These are phyloP conservation scores for Trametes polyzona DNA, from an alignment of 1,284 basidiomycete species.

Conservation along the genomic window DNA sequence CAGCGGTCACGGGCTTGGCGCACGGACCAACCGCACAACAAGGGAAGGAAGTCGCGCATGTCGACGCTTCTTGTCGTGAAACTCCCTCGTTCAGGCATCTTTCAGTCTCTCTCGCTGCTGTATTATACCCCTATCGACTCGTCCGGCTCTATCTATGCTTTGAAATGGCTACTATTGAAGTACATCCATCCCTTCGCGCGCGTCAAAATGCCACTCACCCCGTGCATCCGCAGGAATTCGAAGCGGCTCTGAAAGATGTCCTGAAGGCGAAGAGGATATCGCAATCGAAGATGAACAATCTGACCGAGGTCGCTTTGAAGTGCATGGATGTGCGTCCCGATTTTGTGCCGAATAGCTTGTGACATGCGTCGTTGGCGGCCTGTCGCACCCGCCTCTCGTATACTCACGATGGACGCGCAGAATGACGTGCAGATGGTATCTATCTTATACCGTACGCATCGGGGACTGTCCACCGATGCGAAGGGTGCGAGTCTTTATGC, in stretches of 20 bases:
- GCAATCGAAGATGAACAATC: conserved; percentile 76
- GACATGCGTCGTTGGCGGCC: background rate
- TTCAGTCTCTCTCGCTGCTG: background rate
- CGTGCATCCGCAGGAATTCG: conserved; percentile 66
- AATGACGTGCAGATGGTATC: conserved; percentile 86
- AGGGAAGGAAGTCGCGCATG: conserved; percentile 6
- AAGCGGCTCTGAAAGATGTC: conserved; percentile 76
- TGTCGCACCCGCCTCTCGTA: background rate
- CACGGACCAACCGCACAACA: conserved; percentile 31
- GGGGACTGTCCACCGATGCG: conserved; percentile 61
- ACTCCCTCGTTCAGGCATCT: background rate
- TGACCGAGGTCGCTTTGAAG: conserved; percentile 76
- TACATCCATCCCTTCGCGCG: background rate
- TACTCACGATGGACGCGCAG: conserved; percentile 42
- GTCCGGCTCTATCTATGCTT: conserved; percentile 11
- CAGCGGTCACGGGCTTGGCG: conserved; percentile 20
- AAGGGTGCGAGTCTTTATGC: conserved; percentile 89
- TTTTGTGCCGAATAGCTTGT: background rate
- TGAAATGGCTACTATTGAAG: conserved; percentile 25
- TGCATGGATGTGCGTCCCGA: conserved; percentile 65
- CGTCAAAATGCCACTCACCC: background rate
- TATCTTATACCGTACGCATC: conserved; percentile 83
- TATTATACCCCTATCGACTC: background rate
- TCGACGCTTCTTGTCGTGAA: background rate
- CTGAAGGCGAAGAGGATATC: conserved; percentile 83